These are phyloP conservation scores for Aspergillus sp. DNA, from an alignment of 2,329 filamentous ascomycete genomes.

Conservation along the genomic window DNA sequence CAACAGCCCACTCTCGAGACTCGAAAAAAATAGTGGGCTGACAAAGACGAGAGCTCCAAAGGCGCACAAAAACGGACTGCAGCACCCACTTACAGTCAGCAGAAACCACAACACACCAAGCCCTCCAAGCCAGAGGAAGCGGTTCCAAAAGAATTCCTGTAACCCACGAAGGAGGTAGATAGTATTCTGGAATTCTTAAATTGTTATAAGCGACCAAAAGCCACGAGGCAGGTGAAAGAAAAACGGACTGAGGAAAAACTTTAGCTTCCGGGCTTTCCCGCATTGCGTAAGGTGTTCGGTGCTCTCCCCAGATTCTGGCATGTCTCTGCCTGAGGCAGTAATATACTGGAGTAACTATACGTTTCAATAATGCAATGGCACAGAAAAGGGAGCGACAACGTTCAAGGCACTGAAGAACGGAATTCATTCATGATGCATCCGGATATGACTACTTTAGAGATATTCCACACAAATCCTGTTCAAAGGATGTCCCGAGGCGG, in stretches of 20 bases:
- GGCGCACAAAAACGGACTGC: constrained; percentile 10
- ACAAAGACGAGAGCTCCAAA: constrained; percentile 20
- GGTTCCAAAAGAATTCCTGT: neutral
- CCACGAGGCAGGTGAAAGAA: constrained; percentile 13
- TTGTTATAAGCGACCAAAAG: constrained; percentile 18
- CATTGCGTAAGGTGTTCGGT: constrained; percentile 35
- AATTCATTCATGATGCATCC: neutral
- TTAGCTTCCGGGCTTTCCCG: constrained; percentile 41
- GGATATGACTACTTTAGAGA: neutral
- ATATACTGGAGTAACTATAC: neutral
- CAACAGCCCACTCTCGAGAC: constrained; percentile 28
- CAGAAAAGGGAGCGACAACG: neutral
- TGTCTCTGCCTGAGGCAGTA: constrained; percentile 18
- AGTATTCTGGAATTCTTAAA: neutral
- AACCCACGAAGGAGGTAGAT: neutral
- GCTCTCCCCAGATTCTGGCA: constrained; percentile 21
- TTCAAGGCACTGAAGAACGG: neutral
- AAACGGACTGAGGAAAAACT: constrained; percentile 18
- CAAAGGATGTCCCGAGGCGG: neutral
- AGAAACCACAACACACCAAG: constrained; percentile 25
- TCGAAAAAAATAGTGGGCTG: constrained; percentile 25
- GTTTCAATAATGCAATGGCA: neutral
- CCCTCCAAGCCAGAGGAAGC: constrained; percentile 21
- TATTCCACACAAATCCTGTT: neutral
- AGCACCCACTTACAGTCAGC: constrained; percentile 7